phyloP scores from a whole-genome alignment of 805 yeast species.

The Schwanniomyces occidentalis region DNA sequence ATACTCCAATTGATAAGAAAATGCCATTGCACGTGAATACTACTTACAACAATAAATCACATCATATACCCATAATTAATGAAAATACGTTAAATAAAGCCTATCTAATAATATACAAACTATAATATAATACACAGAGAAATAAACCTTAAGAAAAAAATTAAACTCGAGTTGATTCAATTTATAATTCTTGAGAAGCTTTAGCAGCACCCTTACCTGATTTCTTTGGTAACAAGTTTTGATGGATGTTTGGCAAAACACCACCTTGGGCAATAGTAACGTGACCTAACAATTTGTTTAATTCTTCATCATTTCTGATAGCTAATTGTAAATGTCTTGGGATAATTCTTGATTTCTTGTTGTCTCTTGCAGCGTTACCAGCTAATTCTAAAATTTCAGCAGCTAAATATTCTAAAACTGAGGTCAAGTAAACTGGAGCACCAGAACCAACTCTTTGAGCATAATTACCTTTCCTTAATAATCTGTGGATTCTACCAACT shows the following conservation, averaged over 20 bases:
- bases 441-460: conserved; percentile 55
- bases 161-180: conserved; percentile 1
- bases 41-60: too few species aligned
- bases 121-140: conserved; percentile 18
- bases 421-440: conserved; percentile 52
- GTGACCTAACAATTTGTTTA: conserved; percentile 50
- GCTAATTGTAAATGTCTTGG: conserved; percentile 55
- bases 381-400: conserved; percentile 54
- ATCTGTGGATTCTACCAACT: conserved; percentile 53
- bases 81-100: conserved; percentile 1
- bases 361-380: conserved; percentile 54
- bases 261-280: conserved; percentile 55
- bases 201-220: conserved; percentile 46
- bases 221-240: conserved; percentile 55
- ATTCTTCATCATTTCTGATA: conserved; percentile 54
- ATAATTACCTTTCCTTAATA: conserved; percentile 51
- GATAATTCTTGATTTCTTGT: conserved; percentile 51
- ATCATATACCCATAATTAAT: too few species aligned
- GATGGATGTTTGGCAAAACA: conserved; percentile 53
- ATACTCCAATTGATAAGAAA: too few species aligned
- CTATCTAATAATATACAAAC: conserved; percentile 7
- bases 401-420: conserved; percentile 50
- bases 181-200: conserved; percentile 60
- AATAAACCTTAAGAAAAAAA: conserved; percentile 9
- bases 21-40: too few species aligned